A percentile compares a stretch with the other conserved stretches of the same genome.
Conservation (phyloP, 805 yeast genomes). For the Pichia manshurica region DNA sequence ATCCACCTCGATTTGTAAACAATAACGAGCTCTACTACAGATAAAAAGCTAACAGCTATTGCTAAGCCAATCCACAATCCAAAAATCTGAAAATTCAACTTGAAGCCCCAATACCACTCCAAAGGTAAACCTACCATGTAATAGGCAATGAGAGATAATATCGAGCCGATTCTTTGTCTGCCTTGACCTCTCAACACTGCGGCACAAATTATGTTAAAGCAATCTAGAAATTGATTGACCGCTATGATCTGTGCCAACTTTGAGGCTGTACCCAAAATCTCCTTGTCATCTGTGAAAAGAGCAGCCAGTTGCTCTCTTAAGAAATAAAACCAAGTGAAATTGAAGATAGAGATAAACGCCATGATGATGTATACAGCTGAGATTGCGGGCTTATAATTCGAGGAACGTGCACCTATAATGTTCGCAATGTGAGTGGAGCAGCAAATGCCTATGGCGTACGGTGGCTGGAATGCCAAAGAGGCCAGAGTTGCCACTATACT, state of each 20-base stretch:
- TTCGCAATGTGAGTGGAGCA: constrained; percentile 49
- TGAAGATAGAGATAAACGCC: constrained; percentile 30
- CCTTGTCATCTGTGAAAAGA: constrained; percentile 37
- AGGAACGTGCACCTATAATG: constrained; percentile 44
- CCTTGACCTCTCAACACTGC: constrained; percentile 52
- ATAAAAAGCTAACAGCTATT: constrained; percentile 37
- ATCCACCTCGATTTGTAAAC: constrained; percentile 51
- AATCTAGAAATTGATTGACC: constrained; percentile 45
- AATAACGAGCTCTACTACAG: constrained; percentile 36
- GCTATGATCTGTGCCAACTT: constrained; percentile 42
- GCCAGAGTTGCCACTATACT: constrained; percentile 45
- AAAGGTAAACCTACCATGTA: constrained; percentile 46
- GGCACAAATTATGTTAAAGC: constrained; percentile 39
- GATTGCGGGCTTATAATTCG: constrained; percentile 32
- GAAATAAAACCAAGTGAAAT: constrained; percentile 33
- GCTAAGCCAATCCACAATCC: constrained; percentile 48
- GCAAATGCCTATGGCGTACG: constrained; percentile 47
- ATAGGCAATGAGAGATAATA: constrained; percentile 40
- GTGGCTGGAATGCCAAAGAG: constrained; percentile 45
- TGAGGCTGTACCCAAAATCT: constrained; percentile 34
- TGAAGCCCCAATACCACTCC: constrained; percentile 40
- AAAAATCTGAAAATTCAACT: constrained; percentile 33
- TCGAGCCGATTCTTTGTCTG: constrained; percentile 47
- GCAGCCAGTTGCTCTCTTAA: constrained; percentile 36
- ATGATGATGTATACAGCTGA: constrained; percentile 34